phyloP scores from a whole-genome alignment of 331 rosid species.

The Saraca asoca region DNA sequence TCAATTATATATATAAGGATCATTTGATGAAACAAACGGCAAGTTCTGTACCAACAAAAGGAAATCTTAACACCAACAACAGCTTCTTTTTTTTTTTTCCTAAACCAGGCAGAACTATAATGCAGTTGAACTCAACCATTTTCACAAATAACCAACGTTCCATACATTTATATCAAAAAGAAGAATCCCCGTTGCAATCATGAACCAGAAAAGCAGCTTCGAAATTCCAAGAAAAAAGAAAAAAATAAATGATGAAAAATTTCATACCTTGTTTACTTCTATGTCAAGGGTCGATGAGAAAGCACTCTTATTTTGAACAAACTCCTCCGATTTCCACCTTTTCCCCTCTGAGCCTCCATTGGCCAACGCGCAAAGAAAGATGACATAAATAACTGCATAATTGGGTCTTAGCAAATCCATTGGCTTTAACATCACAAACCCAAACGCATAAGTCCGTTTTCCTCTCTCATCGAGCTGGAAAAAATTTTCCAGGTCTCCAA shows the following conservation, averaged over 20 bases:
- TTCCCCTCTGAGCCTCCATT: slow-evolving; percentile 64
- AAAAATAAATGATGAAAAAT: neutral
- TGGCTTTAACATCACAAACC: slow-evolving; percentile 44
- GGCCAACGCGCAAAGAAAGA: slow-evolving; percentile 69
- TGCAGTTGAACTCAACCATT: neutral
- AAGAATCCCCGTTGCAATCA: neutral
- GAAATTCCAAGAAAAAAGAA: slow-evolving; percentile 10
- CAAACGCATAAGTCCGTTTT: slow-evolving; percentile 46
- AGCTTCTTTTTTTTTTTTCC: neutral
- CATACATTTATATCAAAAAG: neutral
- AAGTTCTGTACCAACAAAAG: neutral
- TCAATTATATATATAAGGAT: neutral
- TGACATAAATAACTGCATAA: slow-evolving; percentile 54
- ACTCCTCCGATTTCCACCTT: slow-evolving; percentile 45
- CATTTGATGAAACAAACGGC: neutral
- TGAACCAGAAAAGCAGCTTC: slow-evolving; percentile 3
- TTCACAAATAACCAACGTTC: neutral
- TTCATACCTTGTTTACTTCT: slow-evolving; percentile 50
- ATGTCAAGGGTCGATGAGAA: slow-evolving; percentile 17
- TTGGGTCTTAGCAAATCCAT: slow-evolving; percentile 66
- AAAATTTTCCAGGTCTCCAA: slow-evolving; percentile 17
- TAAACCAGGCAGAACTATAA: slow-evolving; percentile 18
- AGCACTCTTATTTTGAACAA: slow-evolving; percentile 32
- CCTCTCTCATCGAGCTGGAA: slow-evolving; percentile 65
- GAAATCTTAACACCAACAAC: neutral